A percentile compares a stretch with the other conserved stretches of the same genome.
Evolutionary conservation across 2,329 filamentous ascomycete genomes (phyloP).

Genomic region (Graphilbum fragrans): DNA sequence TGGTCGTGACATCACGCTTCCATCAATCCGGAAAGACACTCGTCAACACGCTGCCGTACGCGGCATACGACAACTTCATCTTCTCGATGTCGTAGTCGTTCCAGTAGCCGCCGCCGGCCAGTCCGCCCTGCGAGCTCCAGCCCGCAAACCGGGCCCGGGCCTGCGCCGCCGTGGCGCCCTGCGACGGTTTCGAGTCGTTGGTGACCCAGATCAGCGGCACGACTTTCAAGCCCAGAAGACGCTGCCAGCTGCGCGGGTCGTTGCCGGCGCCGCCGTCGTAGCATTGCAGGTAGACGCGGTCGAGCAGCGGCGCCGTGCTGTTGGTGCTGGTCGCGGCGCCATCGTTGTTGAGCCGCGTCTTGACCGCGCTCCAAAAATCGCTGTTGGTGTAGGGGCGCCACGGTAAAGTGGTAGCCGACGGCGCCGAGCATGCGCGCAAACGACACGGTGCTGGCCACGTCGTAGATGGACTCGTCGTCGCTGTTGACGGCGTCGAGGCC

Average conservation of each 20-base stretch:
- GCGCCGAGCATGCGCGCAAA: conserved; percentile 28
- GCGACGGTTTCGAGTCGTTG: conserved; percentile 30
- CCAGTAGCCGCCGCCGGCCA: too few relatives aligned
- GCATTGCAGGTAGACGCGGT: conserved; percentile 29
- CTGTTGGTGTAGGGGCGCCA: conserved; percentile 28
- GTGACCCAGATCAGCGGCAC: conserved; percentile 31
- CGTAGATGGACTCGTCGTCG: conserved; percentile 31
- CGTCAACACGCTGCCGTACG: too few relatives aligned
- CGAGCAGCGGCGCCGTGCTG: conserved; percentile 19
- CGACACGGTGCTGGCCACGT: conserved; percentile 25
- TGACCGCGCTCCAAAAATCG: conserved; percentile 23
- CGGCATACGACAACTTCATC: too few relatives aligned
- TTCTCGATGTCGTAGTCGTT: too few relatives aligned
- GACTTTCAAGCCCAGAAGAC: conserved; percentile 23
- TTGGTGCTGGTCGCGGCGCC: too few relatives aligned
- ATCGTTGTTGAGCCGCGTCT: conserved; percentile 17
- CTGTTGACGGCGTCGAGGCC: conserved; percentile 29
- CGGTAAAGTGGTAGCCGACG: conserved; percentile 29
- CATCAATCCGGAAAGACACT: too few relatives aligned
- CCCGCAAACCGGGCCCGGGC: too few relatives aligned
- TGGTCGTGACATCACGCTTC: too few relatives aligned
- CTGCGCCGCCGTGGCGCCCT: conserved; percentile 21
- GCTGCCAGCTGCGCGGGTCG: conserved; percentile 25
- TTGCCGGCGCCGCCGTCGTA: conserved; percentile 31
- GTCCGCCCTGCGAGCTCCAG: too few relatives aligned